These are phyloP conservation scores for Epichloe glyceriae DNA, from an alignment of 2,329 filamentous ascomycete species.

Conservation along the genomic window DNA sequence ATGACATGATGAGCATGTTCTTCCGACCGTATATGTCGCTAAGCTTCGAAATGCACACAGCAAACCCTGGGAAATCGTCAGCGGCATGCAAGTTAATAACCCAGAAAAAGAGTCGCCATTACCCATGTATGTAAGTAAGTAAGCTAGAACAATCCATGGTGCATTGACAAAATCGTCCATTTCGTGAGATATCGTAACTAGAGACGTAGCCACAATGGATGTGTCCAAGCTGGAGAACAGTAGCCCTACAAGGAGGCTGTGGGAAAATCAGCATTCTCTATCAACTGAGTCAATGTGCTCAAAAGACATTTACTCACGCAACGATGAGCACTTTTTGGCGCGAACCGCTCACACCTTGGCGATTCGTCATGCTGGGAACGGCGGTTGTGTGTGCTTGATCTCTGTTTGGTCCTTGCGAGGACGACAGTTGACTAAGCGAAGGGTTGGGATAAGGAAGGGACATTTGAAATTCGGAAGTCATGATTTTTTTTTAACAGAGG, in stretches of 20 bases:
- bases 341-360: constrained; percentile 5
- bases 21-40: constrained; percentile 47
- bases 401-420: constrained; percentile 4
- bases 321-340: constrained; percentile 21
- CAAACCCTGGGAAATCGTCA: constrained; percentile 29
- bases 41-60: constrained; percentile 43
- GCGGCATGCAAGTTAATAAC: background rate
- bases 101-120: background rate
- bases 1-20: constrained; percentile 35
- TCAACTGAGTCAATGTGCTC: background rate
- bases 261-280: background rate
- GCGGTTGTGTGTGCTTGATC: background rate
- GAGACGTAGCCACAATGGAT: constrained; percentile 44
- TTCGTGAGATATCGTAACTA: constrained; percentile 42
- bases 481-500: constrained; percentile 4
- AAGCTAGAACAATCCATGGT: constrained; percentile 42
- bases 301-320: constrained; percentile 16
- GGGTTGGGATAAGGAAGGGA: constrained; percentile 23
- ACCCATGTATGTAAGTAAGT: constrained; percentile 45
- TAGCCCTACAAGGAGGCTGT: constrained; percentile 36
- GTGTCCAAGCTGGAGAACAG: constrained; percentile 45
- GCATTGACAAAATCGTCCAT: constrained; percentile 37
- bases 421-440: constrained; percentile 19
- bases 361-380: background rate
- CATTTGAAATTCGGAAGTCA: constrained; percentile 16